A percentile compares a stretch with the other conserved stretches of the same genome.
Conservation (phyloP, 2,329 filamentous ascomycete species). For the Fusarium luffae region DNA sequence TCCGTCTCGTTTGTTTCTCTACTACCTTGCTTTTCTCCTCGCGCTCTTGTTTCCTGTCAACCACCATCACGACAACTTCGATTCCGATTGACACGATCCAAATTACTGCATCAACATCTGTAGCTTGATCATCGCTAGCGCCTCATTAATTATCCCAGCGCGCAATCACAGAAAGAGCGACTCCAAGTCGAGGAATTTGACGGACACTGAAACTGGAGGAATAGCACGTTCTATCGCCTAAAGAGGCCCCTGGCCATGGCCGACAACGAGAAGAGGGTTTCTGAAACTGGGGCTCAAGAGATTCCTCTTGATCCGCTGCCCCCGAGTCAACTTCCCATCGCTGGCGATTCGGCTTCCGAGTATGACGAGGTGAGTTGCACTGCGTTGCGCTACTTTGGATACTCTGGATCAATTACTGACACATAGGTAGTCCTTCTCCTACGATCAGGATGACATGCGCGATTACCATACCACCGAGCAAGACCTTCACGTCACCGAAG, state of each 20-base stretch:
- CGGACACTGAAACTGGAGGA: slow-evolving; percentile 34
- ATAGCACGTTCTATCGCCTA: slow-evolving; percentile 29
- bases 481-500: slow-evolving; percentile 59
- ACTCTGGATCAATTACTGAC: slow-evolving; percentile 1
- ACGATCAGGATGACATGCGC: slow-evolving; percentile 53
- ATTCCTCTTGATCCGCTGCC: slow-evolving; percentile 34
- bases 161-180: slow-evolving; percentile 15
- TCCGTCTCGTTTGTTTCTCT: background rate
- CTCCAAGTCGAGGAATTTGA: slow-evolving; percentile 15
- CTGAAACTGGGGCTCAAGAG: slow-evolving; percentile 33
- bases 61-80: background rate
- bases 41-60: slow-evolving; percentile 4
- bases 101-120: background rate
- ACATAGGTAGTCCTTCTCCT: slow-evolving; percentile 48
- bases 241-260: slow-evolving; percentile 47
- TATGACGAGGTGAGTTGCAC: slow-evolving; percentile 42
- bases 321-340: slow-evolving; percentile 26
- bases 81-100: slow-evolving; percentile 2
- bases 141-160: slow-evolving; percentile 7
- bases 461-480: slow-evolving; percentile 50
- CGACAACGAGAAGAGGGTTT: slow-evolving; percentile 47
- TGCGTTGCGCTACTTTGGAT: background rate
- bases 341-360: slow-evolving; percentile 41
- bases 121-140: background rate
- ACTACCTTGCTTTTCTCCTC: background rate